These are phyloP conservation scores for Phytopythium oedochilum DNA, from an alignment of 352 stramenopile genomes.

Conservation along the genomic window DNA sequence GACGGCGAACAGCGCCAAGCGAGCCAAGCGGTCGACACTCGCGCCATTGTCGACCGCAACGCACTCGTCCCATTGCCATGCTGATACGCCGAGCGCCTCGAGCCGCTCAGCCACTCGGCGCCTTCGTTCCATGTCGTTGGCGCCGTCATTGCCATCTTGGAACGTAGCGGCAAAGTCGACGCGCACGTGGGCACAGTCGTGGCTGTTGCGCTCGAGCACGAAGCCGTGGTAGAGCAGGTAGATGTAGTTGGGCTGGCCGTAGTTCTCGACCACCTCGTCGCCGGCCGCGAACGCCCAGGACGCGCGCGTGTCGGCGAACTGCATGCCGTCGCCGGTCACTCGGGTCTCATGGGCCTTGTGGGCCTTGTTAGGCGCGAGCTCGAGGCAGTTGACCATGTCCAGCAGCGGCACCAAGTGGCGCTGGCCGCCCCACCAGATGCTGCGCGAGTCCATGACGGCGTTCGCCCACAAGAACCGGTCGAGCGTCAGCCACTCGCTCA, in stretches of 20 bases:
- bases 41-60: background rate
- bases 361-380: slow-evolving; percentile 17
- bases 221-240: slow-evolving; percentile 93
- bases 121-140: background rate
- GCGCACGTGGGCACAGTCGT: slow-evolving; percentile 81
- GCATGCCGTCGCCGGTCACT: slow-evolving; percentile 14
- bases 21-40: background rate
- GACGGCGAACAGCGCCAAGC: background rate
- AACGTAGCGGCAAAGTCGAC: slow-evolving; percentile 19
- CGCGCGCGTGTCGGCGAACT: slow-evolving; percentile 63
- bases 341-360: slow-evolving; percentile 53
- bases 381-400: slow-evolving; percentile 92
- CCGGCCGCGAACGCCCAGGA: slow-evolving; percentile 57
- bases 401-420: slow-evolving; percentile 92
- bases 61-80: slow-evolving; percentile 4
- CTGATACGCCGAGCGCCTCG: slow-evolving; percentile 2
- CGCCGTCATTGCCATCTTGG: background rate
- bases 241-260: slow-evolving; percentile 92
- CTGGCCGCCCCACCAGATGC: slow-evolving; percentile 91
- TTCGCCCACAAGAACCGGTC: slow-evolving; percentile 75
- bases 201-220: slow-evolving; percentile 62
- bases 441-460: slow-evolving; percentile 86
- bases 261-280: slow-evolving; percentile 91
- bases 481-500: slow-evolving; percentile 43
- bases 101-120: background rate